Base-by-base conservation (phyloP, 1,284 basidiomycete genomes). In the Lentinula novae-zelandiae region DNA sequence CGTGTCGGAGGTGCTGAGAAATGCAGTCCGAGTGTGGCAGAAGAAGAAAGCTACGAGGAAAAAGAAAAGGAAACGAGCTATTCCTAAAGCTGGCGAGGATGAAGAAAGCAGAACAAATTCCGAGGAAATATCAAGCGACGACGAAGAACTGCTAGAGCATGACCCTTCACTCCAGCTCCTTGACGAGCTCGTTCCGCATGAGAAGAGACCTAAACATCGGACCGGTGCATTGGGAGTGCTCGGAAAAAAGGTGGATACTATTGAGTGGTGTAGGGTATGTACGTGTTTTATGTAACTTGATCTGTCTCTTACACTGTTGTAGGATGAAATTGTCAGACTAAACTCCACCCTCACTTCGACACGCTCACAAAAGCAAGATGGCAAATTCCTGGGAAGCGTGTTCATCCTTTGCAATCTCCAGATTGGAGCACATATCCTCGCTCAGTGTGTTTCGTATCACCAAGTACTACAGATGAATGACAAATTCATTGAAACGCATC, bases 361-460 rank as follows among this genome's bases (percentile, higher is more conserved):
- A 6, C 54, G 53, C n/a, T 17, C 54, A 78, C 44, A 31, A 22
- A 33, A 33, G 22, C 22, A 33, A 31, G 49, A 58, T 64, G 78
- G 82, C 12, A 82, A 79, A 61, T 86, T 89, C 27, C 67, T 86
- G 53, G 85, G 85, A 17, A 84, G 82, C 60, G 86, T 82, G 0
- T 94, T 94, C 73, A 85, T 94, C 64, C 82, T 89, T 57, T 93
- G 92, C 76, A 86, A 91, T 71, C 80, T 87, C 58, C 91, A 93
- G 72, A 84, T 91, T 65, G 90, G 87, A 9, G 88, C 88, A 2
- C 87, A 90, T 71, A 83, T 90, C 64, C 82, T 89, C 20, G 81
- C 80, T 1, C 85, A 87, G 68, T 83, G 81, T 63, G 71, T 87
- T 49, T 78, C 80, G 50, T 81, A 86, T 67, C 82, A 86, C 66